Base-by-base conservation (phyloP, 345 rosid species). In the Crucihimalaya himalaica region DNA sequence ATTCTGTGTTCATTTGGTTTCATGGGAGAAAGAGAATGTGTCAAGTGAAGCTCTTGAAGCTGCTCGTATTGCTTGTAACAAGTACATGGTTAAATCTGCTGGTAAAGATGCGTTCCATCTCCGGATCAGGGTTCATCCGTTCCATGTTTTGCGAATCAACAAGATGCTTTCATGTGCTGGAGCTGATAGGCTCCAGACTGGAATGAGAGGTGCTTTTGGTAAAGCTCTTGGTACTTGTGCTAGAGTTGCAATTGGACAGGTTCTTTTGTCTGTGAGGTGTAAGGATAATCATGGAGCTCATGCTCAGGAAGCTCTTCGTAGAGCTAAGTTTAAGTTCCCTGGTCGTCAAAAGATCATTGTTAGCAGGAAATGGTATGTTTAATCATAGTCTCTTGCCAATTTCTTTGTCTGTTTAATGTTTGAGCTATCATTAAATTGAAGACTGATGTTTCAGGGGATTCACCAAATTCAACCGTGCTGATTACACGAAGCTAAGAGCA, bases 121-220 rank as follows among this genome's bases (percentile, higher is more conserved):
- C 53, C 66, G 90, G 64, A 84, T 84, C 25, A 74, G 90, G 71
- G 90, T 86, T 40, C 90, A 86, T 27, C 88, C 88, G 2, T 84
- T 84, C 79, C 88, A 86, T 78, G 88, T 86, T 2, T 19, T 86
- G 13, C 57, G 90, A 2, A 86, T 86, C 75, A 86, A 86, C 71
- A 84, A 86, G 86, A 86, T 86, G 90, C 90, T 86, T 84, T 86
- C 90, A 0, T 84, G 90, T 52, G 90, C 90, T 2, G 90, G 90
- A 40, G 90, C 90, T 79, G 87, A 86, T 81, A 84, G 86, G 75
- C 86, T 86, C 16, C 89, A 86, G 66, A 86, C 86, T 37, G 88
- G 86, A 1, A 86, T 82, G 87, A 77, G 86, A 71, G 89, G 87
- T 73, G 89, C 89, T 37, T 86, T 84, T 34, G 89, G 89, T 20